Evolutionary conservation across 495 filamentous ascomycete genomes (phyloP), one percentile per base, ranked within the genome.

Genomic region (Lasiosphaeris hirsuta): DNA sequence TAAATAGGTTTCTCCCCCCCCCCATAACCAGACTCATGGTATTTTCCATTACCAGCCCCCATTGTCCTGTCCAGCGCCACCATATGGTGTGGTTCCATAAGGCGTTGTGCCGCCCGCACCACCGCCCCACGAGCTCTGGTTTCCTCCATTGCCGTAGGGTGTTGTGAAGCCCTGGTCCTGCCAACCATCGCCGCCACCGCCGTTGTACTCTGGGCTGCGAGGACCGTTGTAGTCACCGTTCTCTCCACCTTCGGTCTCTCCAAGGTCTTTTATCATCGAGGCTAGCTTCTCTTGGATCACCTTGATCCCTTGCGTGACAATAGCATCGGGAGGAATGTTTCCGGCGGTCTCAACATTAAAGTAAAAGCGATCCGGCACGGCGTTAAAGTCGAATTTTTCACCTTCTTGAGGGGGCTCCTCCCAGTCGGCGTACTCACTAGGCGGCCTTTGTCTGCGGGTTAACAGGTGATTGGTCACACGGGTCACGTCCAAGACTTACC

Each of bases 271-370:
- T 58, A 97, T 89, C n/a, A 96, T 83, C 3, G 78, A 78, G 10
- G 91, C 93, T 7, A 97, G 80, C 74, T 98, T 98, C 55, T 86
- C 82, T 69, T 97, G 93, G 19, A 98, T 72, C 18, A 91, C 86
- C 64, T 88, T 86, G 69, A 97, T 96, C 23, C 91, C 92, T 65
- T 95, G 87, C 56, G 90, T 85, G 52, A 97, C 81, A 54, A 97
- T 90, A 44, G 77, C 78, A 63, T 97, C 92, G 0, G 95, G 92
- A 5, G 92, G 87, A 8, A 98, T 81, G 59, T 85, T 87, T 13
- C 94, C 94, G 58, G 89, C 86, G 38, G 87, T 89, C 69, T 98
- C 94, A 30, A 98, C 87, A 59, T 97, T 90, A 62, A 92, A 84
- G 78, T 95, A 98, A 75, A 96, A 98, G 54, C 79, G 82, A 47